Evolutionary conservation across 495 filamentous ascomycete species (phyloP).

Genomic region (Xylaria curta): DNA sequence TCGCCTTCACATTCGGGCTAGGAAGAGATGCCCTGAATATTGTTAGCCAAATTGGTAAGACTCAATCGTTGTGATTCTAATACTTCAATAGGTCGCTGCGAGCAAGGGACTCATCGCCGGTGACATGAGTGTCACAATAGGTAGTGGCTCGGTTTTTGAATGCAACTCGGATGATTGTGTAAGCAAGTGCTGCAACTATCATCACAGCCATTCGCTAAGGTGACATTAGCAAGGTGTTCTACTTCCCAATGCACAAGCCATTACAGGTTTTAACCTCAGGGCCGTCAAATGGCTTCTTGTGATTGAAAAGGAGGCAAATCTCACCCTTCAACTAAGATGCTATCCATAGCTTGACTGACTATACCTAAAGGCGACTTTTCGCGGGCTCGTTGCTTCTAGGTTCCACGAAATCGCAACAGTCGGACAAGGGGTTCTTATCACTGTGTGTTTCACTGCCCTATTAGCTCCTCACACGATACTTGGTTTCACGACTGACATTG

Average conservation of each 20-base stretch:
- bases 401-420: slow-evolving; percentile 58
- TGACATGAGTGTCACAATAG: slow-evolving; percentile 15
- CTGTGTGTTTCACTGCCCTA: slow-evolving; percentile 53
- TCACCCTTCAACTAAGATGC: not conserved
- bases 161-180: slow-evolving; percentile 44
- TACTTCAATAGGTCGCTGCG: slow-evolving; percentile 60
- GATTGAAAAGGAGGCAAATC: slow-evolving; percentile 86
- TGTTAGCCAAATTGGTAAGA: slow-evolving; percentile 45
- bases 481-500: slow-evolving; percentile 44
- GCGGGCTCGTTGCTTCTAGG: slow-evolving; percentile 62
- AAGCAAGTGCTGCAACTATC: slow-evolving; percentile 19
- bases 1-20: slow-evolving; percentile 78
- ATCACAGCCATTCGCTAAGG: slow-evolving; percentile 10
- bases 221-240: slow-evolving; percentile 62
- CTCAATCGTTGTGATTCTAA: not conserved
- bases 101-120: slow-evolving; percentile 61
- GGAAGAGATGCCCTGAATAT: slow-evolving; percentile 69
- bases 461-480: slow-evolving; percentile 26
- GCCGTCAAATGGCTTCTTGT: slow-evolving; percentile 75
- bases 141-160: slow-evolving; percentile 32
- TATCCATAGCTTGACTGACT: slow-evolving; percentile 23
- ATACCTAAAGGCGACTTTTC: slow-evolving; percentile 74
- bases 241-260: slow-evolving; percentile 65
- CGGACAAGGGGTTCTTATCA: slow-evolving; percentile 71
- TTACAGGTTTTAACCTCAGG: slow-evolving; percentile 60